Evolutionary conservation across 208 protist genomes (phyloP), one percentile per base, ranked within the genome.

Genomic region (Crithidia fasciculata): DNA sequence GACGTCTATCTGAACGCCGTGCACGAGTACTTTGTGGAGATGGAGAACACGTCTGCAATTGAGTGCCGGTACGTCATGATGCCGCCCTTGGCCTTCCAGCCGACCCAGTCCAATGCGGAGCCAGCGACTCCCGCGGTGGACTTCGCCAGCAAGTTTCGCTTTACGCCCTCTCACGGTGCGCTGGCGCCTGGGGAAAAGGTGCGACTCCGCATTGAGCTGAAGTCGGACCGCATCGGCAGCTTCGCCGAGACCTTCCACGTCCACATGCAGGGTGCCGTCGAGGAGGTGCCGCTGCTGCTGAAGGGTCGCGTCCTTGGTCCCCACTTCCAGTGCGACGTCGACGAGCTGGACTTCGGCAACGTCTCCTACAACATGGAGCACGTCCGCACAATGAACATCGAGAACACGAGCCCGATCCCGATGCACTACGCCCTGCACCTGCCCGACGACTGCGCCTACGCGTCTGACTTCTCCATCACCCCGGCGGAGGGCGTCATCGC

Each of bases 321-420:
- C 0, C 97, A 90, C 61, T 98, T 98, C 72, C 73, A 94, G 66
- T 97, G 98, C 76, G 88, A 98, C 73, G 80, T 90, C 15, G 84
- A 96, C 45, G 89, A 92, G 76, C 69, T 98, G 28, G 91, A 98
- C 80, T 98, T 97, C 89, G 95, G 95, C 57, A 95, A 93, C 63
- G 95, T 99, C 12, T 95, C 96, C 12, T 98, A 96, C 83, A 94
- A 94, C 74, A 98, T 98, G 69, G 76, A 85, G 68, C 89, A 97
- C 77, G 65, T 63, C 16, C 81, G 83, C 16, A 80, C 66, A 8
- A 80, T 98, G 44, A 40, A 87, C 40, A 85, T 99, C 59, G 54
- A 79, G 69, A 99, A 99, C 84, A 98, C 97, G 18, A 97, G 95
- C 52, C 92, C 97, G 10, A 94, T 99, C 39, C 95, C 96, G 15